phyloP scores from a whole-genome alignment of 768 basidiomycete species.

The Daedaleopsis nitida region DNA sequence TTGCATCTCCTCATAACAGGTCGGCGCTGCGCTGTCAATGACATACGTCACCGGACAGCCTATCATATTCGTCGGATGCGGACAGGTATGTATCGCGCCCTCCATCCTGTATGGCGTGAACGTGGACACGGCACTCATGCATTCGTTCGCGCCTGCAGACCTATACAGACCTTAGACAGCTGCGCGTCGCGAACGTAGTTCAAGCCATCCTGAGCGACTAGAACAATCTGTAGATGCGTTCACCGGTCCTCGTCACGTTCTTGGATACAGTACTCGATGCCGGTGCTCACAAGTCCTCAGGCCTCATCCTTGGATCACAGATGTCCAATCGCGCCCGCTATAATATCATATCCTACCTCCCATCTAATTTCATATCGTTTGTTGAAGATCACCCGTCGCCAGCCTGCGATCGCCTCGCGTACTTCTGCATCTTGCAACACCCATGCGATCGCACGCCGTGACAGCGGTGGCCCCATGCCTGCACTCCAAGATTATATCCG shows the following conservation, averaged over 20 bases:
- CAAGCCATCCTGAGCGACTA: constrained; percentile 86
- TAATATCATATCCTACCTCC: neutral
- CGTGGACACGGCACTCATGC: neutral
- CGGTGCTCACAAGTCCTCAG: neutral
- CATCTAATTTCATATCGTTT: neutral
- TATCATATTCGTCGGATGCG: constrained; percentile 97
- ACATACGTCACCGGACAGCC: constrained; percentile 99
- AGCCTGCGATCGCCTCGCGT: neutral
- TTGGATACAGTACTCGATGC: neutral
- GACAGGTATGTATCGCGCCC: constrained; percentile 61
- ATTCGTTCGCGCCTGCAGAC: constrained; percentile 54
- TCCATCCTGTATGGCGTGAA: too few species aligned
- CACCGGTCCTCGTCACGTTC: too few species aligned
- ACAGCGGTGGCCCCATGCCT: neutral
- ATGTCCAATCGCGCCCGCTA: neutral
- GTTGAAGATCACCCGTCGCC: neutral
- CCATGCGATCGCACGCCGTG: neutral
- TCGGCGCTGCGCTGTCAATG: constrained; percentile 98
- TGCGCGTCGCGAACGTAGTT: constrained; percentile 91
- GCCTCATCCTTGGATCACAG: neutral
- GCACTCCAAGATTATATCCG: neutral
- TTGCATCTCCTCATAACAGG: constrained; percentile 46
- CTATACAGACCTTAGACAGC: constrained; percentile 91
- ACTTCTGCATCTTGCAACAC: neutral
- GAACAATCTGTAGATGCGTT: neutral